Conservation (phyloP, 768 basidiomycete genomes). For the Termitomyces sp. region DNA sequence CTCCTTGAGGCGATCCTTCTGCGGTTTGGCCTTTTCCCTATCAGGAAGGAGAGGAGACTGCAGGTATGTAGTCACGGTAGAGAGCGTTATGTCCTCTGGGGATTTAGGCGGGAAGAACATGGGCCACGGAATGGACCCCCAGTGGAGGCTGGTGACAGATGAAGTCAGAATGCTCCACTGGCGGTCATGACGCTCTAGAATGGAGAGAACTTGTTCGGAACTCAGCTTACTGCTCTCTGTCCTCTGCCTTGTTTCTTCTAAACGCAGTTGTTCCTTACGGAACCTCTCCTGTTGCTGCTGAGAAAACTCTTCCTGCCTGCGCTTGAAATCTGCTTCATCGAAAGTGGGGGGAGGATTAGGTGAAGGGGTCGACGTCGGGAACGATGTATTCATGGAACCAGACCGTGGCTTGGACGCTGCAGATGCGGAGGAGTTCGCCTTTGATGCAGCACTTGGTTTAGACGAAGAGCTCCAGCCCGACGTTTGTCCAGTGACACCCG, state of each 20-base stretch:
- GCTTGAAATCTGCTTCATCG: conserved; percentile 52
- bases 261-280: conserved; percentile 57
- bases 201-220: conserved; percentile 49
- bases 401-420: conserved; percentile 17
- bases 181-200: conserved; percentile 57
- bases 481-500: conserved; percentile 18
- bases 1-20: conserved; percentile 73
- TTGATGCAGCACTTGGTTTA: conserved; percentile 17
- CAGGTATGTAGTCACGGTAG: conserved; percentile 56
- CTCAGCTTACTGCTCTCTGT: conserved; percentile 44
- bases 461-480: conserved; percentile 22
- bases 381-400: conserved; percentile 29
- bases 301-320: conserved; percentile 58
- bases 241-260: conserved; percentile 48
- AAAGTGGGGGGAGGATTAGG: conserved; percentile 12
- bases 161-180: conserved; percentile 47
- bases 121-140: conserved; percentile 75
- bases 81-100: conserved; percentile 57
- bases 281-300: conserved; percentile 66
- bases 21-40: conserved; percentile 41
- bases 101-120: conserved; percentile 48
- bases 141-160: conserved; percentile 38
- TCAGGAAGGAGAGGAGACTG: conserved; percentile 49
- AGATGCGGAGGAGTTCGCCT: conserved; percentile 17
- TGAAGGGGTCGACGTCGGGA: conserved; percentile 15